Evolutionary conservation across 2,329 filamentous ascomycete genomes (phyloP).

Genomic region (Lasiodiplodia citricola): DNA sequence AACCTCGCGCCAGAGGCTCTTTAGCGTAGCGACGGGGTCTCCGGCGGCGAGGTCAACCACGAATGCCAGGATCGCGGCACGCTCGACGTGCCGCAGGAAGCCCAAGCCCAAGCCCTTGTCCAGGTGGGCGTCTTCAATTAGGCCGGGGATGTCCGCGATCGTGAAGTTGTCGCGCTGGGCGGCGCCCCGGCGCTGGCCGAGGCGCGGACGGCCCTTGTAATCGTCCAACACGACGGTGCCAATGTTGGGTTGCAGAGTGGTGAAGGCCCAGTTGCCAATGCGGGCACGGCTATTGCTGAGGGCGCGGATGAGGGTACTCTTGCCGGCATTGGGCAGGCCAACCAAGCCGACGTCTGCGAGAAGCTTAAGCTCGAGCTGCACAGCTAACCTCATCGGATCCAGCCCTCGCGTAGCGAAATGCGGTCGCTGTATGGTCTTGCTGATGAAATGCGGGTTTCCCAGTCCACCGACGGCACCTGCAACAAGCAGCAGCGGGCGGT

Average conservation of each 20-base stretch:
- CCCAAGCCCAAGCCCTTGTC: slow-evolving; percentile 89
- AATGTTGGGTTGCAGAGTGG: slow-evolving; percentile 91
- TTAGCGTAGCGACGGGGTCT: slow-evolving; percentile 78
- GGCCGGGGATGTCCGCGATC: slow-evolving; percentile 91
- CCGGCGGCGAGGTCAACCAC: slow-evolving; percentile 84
- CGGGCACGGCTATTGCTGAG: slow-evolving; percentile 87
- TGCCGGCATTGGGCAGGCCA: slow-evolving; percentile 93
- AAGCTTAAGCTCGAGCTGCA: slow-evolving; percentile 92
- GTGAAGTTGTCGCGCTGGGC: slow-evolving; percentile 77
- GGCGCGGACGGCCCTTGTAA: slow-evolving; percentile 73
- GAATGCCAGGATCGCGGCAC: slow-evolving; percentile 90
- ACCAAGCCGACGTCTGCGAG: slow-evolving; percentile 95
- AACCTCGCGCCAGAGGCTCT: slow-evolving; percentile 88
- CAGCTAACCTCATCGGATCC: slow-evolving; percentile 73
- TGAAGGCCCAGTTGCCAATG: slow-evolving; percentile 95
- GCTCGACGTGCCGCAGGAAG: slow-evolving; percentile 92
- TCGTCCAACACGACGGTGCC: slow-evolving; percentile 94
- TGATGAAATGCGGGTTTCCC: slow-evolving; percentile 92
- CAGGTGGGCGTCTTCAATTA: slow-evolving; percentile 90
- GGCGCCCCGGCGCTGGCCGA: slow-evolving; percentile 53
- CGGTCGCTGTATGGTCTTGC: slow-evolving; percentile 74
- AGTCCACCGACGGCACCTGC: slow-evolving; percentile 87
- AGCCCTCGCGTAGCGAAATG: slow-evolving; percentile 91
- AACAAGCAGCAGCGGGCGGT: slow-evolving; percentile 81
- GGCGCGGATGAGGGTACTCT: slow-evolving; percentile 87